Evolutionary conservation across 306 rosid species (phyloP).

Genomic region (Acacia crassicarpa): DNA sequence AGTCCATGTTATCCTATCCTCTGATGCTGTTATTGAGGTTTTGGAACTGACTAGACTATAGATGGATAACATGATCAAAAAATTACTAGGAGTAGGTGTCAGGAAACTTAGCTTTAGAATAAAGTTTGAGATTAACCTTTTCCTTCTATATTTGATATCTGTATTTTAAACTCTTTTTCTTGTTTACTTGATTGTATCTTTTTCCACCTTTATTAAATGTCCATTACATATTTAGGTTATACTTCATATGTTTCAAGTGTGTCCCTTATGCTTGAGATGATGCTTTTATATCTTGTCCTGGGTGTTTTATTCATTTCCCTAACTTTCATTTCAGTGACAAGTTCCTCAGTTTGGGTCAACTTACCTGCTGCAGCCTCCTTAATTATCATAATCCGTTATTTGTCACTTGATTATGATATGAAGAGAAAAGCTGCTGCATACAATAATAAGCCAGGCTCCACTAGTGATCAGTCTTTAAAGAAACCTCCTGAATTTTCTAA

Average conservation of each 20-base stretch:
- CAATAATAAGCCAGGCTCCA: slow-evolving; percentile 61
- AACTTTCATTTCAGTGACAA: slow-evolving; percentile 78
- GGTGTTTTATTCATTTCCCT: slow-evolving; percentile 34
- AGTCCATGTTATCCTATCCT: background rate
- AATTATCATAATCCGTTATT: slow-evolving; percentile 69
- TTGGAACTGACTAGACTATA: background rate
- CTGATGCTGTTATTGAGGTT: background rate
- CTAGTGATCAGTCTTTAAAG: slow-evolving; percentile 47
- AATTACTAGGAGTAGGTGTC: background rate
- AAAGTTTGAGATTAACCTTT: background rate
- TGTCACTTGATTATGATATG: slow-evolving; percentile 84
- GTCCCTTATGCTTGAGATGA: background rate
- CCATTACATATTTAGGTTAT: background rate
- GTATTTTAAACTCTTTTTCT: background rate
- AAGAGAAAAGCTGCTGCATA: slow-evolving; percentile 83
- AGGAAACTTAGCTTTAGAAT: background rate
- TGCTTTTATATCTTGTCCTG: slow-evolving; percentile 6
- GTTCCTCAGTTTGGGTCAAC: slow-evolving; percentile 97
- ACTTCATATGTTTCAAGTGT: slow-evolving; percentile 11
- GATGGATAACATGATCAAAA: background rate
- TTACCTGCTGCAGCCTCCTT: slow-evolving; percentile 90
- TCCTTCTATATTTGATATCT: background rate
- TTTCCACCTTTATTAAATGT: background rate
- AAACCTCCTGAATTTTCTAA: slow-evolving; percentile 56
- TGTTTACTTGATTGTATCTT: background rate